Base-by-base conservation (phyloP, 1,284 basidiomycete genomes). In the Inonotus hispidus region DNA sequence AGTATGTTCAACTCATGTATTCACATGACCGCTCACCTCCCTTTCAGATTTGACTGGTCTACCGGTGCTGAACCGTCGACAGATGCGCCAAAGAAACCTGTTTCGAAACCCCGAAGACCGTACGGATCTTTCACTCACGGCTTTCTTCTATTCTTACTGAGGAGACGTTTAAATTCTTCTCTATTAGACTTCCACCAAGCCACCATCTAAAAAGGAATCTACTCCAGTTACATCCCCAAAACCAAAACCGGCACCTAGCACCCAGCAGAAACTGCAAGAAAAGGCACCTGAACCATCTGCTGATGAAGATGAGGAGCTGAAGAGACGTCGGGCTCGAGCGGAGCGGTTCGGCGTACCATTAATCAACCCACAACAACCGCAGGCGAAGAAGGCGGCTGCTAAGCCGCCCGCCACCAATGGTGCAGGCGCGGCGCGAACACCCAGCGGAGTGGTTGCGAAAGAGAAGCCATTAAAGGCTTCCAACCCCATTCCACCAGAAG, bases 321-420 rank as follows among this genome's bases (percentile, higher is more conserved):
- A 81, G 65, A 85, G 78, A 66, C 82, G 83, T 59, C 83, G 75
- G 66, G 75, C 77, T 49, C 83, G 87, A 35, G 87, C 87, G 1
- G 84, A 76, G 27, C 82, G 87, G 11, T 90, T 90, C 66, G 83
- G 83, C 23, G 82, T 87, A n/a, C 80, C 86, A 1, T 64, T 86
- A 10, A 80, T 88, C 3, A 80, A 82, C 57, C 67, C 75, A 5
- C 67, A 47, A 32, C 65, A 16, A 45, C 47, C 43, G 10, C 46
- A 45, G 50, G 25, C 37, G 3, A 41, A 19, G 43, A 46, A 53
- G 39, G 41, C 47, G 6, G 1, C 50, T 49, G 1, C 50, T 49
- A 27, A 50, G 19, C 47, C 14, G 19, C 29, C 32, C 25, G 23
- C 43, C 19, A 23, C 60, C 16, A 35, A 32, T n/a, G 14, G 13